Base-by-base conservation (phyloP, 345 rosid species). In the Melastoma malabathricum region DNA sequence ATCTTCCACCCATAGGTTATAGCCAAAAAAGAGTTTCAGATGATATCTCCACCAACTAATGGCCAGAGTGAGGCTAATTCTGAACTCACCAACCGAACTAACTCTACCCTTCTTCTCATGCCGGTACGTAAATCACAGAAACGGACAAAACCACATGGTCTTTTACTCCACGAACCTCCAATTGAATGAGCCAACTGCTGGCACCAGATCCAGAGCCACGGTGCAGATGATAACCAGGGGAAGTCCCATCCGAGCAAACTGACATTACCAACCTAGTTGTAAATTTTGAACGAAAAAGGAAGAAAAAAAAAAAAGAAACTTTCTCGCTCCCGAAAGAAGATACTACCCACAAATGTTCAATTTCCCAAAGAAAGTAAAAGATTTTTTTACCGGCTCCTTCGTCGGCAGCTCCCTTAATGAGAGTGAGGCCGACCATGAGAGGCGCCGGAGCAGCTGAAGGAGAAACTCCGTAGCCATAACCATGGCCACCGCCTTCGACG, bases 171-270 rank as follows among this genome's bases (percentile, higher is more conserved):
- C 66, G 53, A 55, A 83, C 96, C 94, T 89, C 98, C 51, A 86
- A 72, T 17, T 86, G 83, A 66, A 90, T 62, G 19, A 90, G 75
- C 98, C 98, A 90, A 50, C 81, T 66, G 50, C 77, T 79, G 34
- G 81, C 77, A 47, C 97, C 95, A 1, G 86, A 75, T 54, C 94
- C 94, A 38, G 56, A 64, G 51, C 97, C 97, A 12, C 51, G 72
- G 59, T 85, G 78, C 47, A 83, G 25, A 76, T 89, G 97, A 64
- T 89, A 89, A 54, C 89, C 97, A 41, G 97, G 97, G 51, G 70
- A 51, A 41, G 93, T 83, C 55, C 97, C 93, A 74, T 89, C 97
- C 64, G 85, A 57, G 44, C 97, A 89, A 27, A 89, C 95, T 86
- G 45, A 15, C 59, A 44, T 47, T 7, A 39, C 19, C 46, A 38